These are phyloP conservation scores for Diplodia scrobiculata DNA, from an alignment of 2,329 filamentous ascomycete species.

Conservation along the genomic window DNA sequence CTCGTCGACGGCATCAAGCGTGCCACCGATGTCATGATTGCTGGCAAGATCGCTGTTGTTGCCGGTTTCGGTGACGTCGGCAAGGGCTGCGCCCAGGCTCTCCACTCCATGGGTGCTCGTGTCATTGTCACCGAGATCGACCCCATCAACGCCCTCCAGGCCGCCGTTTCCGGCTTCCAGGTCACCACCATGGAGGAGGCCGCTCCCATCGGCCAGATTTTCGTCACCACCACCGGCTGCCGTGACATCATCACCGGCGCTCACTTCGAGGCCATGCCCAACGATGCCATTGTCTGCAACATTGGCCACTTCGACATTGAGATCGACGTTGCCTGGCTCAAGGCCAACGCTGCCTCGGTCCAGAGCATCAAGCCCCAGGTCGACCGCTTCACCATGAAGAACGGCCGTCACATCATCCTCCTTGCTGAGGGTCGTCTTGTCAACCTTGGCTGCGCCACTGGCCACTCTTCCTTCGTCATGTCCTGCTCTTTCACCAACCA, in stretches of 20 bases:
- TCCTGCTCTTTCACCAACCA: slow-evolving; percentile 99
- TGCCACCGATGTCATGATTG: slow-evolving; percentile 99
- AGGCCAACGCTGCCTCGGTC: slow-evolving; percentile 89
- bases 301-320: slow-evolving; percentile 99
- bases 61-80: slow-evolving; percentile 98
- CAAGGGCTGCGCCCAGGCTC: slow-evolving; percentile 96
- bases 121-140: slow-evolving; percentile 97
- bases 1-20: slow-evolving; percentile 99
- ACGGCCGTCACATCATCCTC: slow-evolving; percentile 95
- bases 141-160: slow-evolving; percentile 99
- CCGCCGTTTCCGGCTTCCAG: slow-evolving; percentile 94
- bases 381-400: slow-evolving; percentile 94
- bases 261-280: slow-evolving; percentile 94
- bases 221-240: slow-evolving; percentile 98
- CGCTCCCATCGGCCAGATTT: slow-evolving; percentile 86
- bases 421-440: slow-evolving; percentile 97
- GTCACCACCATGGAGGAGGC: slow-evolving; percentile 98
- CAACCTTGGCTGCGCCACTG: slow-evolving; percentile 98
- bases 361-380: slow-evolving; percentile 99
- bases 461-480: slow-evolving; percentile 99
- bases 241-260: slow-evolving; percentile 89
- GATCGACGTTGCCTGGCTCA: slow-evolving; percentile 99
- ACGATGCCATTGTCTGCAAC: slow-evolving; percentile 99
- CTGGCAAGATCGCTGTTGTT: slow-evolving; percentile 96
- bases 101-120: slow-evolving; percentile 95